Conservation (phyloP, 129 eudicot genomes). For the Centella asiatica region DNA sequence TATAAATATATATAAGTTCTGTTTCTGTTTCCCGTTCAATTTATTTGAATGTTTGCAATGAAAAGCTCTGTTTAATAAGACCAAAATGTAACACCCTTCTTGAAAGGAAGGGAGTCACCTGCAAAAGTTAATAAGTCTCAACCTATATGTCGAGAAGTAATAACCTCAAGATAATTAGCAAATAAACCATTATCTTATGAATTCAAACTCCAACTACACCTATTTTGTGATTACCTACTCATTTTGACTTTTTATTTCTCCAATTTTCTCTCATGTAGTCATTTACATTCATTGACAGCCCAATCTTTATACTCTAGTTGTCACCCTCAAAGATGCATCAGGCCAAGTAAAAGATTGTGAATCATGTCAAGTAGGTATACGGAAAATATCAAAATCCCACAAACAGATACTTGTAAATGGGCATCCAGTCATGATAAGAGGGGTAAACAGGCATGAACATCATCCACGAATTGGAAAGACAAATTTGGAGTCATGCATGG, state of each 20-base stretch:
- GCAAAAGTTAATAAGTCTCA: no score
- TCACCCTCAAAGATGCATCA: constrained; percentile 74
- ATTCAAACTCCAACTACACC: no score
- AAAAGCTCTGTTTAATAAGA: no score
- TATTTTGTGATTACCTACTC: not conserved
- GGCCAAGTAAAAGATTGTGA: constrained; percentile 74
- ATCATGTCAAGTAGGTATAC: constrained; percentile 88
- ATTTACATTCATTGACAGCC: constrained; percentile 49
- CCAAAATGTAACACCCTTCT: no score
- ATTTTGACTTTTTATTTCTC: constrained; percentile 3
- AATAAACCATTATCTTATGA: no score
- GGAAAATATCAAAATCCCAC: constrained; percentile 70
- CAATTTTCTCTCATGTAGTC: not conserved
- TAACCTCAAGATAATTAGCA: no score
- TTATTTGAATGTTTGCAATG: no score
- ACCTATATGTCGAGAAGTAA: no score
- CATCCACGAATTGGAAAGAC: constrained; percentile 96
- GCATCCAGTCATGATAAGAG: constrained; percentile 77
- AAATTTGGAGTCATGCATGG: constrained; percentile 92
- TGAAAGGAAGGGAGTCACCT: no score
- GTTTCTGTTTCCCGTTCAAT: no score
- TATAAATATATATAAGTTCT: no score
- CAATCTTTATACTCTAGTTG: constrained; percentile 74
- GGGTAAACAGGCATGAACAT: constrained; percentile 97
- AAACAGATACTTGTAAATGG: constrained; percentile 95